phyloP scores from a whole-genome alignment of 1,139 yeast genomes.

The Scheffersomyces illinoinensis region DNA sequence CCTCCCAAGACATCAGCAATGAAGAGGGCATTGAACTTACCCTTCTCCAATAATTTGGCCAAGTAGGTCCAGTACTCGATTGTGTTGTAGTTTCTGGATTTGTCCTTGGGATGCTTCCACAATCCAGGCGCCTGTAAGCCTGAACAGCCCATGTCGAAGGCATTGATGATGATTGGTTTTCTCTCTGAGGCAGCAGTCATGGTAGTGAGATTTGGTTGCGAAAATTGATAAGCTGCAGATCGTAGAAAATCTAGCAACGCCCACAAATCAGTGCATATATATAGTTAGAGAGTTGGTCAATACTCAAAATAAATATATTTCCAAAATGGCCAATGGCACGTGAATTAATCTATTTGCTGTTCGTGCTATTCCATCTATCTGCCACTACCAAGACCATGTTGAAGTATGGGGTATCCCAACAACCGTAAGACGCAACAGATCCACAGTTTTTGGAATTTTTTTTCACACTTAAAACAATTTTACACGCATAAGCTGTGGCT shows the following conservation, averaged over 20 bases:
- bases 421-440: neutral
- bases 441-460: neutral
- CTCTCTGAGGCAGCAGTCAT: neutral
- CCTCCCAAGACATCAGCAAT: slow-evolving; percentile 49
- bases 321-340: neutral
- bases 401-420: neutral
- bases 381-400: neutral
- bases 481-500: neutral
- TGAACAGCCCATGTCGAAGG: slow-evolving; percentile 41
- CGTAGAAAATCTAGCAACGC: neutral
- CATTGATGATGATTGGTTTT: slow-evolving; percentile 13
- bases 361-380: neutral
- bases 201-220: neutral
- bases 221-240: neutral
- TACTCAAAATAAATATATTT: too few species aligned
- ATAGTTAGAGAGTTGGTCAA: neutral
- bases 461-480: neutral
- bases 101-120: slow-evolving; percentile 46
- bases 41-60: slow-evolving; percentile 45
- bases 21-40: slow-evolving; percentile 44
- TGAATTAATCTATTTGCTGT: neutral
- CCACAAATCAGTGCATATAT: neutral
- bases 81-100: slow-evolving; percentile 31
- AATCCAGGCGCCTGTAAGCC: slow-evolving; percentile 36
- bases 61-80: slow-evolving; percentile 47